Conservation (phyloP, 2,329 filamentous ascomycete species). For the Fusarium duplospermum region DNA sequence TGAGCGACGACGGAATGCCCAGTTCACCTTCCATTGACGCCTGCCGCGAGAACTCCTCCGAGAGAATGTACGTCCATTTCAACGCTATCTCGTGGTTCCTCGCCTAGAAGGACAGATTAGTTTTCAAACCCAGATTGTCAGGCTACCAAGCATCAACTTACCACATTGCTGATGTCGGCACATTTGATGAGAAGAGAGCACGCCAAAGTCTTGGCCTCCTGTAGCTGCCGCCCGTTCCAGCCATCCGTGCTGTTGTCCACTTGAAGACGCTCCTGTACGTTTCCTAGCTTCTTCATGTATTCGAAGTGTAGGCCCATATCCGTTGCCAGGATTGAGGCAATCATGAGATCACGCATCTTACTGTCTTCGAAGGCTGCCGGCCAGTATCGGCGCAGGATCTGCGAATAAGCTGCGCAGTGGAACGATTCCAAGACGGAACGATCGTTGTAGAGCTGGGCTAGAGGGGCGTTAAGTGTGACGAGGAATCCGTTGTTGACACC, state of each 20-base stretch:
- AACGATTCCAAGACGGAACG: conserved; percentile 97
- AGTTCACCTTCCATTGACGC: conserved; percentile 91
- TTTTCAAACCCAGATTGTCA: neutral
- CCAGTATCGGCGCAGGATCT: conserved; percentile 94
- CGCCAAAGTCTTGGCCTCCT: conserved; percentile 82
- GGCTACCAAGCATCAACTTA: conserved; percentile 60
- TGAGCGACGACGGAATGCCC: conserved; percentile 87
- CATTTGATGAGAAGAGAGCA: conserved; percentile 97
- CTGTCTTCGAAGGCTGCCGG: conserved; percentile 81
- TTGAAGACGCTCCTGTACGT: conserved; percentile 81
- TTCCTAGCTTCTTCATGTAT: conserved; percentile 91
- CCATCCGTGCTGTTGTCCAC: conserved; percentile 74
- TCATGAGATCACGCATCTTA: conserved; percentile 89
- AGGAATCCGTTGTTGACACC: conserved; percentile 98
- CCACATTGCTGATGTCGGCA: conserved; percentile 98
- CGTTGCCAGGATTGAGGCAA: conserved; percentile 95
- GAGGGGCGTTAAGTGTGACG: conserved; percentile 88
- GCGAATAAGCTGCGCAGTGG: conserved; percentile 95
- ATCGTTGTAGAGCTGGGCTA: conserved; percentile 97
- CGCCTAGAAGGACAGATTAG: conserved; percentile 66
- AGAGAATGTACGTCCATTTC: conserved; percentile 93
- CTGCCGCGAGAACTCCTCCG: conserved; percentile 94
- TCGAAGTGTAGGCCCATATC: conserved; percentile 98
- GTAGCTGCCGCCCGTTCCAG: conserved; percentile 81
- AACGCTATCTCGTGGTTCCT: conserved; percentile 84